phyloP scores from a whole-genome alignment of 192 early-diverging fungal genomes.

The Mortierella antarctica region DNA sequence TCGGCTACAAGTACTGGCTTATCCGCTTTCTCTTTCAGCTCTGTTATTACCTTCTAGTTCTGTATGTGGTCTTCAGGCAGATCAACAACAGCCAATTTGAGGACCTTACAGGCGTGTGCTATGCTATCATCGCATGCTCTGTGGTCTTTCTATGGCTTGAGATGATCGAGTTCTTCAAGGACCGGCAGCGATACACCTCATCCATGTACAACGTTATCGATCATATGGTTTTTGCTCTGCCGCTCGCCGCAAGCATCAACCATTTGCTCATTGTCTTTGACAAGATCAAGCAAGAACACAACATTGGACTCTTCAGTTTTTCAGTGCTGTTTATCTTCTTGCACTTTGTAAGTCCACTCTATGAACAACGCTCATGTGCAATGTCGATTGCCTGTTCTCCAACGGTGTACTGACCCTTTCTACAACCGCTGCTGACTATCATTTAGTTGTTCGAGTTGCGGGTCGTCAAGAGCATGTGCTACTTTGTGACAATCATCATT shows the following conservation, averaged over 20 bases:
- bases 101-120: not conserved
- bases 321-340: constrained; percentile 11
- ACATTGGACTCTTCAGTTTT: constrained; percentile 5
- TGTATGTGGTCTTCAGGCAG: not conserved
- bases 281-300: not conserved
- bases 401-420: too few species aligned
- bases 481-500: constrained; percentile 11
- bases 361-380: not conserved
- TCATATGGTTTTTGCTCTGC: constrained; percentile 1
- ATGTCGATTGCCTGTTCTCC: not conserved
- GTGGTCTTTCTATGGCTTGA: constrained; percentile 17
- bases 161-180: not conserved
- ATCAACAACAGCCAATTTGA: not conserved
- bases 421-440: not conserved
- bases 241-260: constrained; percentile 9
- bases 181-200: not conserved
- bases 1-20: constrained; percentile 10
- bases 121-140: not conserved
- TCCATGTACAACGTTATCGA: constrained; percentile 16
- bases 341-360: not conserved
- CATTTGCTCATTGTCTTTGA: not conserved
- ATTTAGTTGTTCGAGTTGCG: constrained; percentile 17
- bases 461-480: constrained; percentile 9
- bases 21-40: constrained; percentile 11
- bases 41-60: constrained; percentile 3